Percentiles rank a stretch among this genome's conserved stretches.
phyloP scores from a whole-genome alignment of 352 stramenopile species.

The Globisporangium echinulatum region DNA sequence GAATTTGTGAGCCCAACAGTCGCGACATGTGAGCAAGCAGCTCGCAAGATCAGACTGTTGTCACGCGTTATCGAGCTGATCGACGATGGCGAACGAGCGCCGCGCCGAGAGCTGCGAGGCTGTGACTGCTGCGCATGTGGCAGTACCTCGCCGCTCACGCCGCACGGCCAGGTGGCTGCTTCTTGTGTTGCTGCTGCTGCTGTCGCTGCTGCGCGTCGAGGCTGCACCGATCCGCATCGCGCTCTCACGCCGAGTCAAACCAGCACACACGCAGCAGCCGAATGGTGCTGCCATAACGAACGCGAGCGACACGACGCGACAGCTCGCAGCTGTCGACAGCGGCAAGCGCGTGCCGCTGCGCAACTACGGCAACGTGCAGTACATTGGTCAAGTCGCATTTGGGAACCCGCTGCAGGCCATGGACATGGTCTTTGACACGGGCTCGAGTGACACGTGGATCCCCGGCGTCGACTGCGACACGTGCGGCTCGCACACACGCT shows the following conservation, averaged over 20 bases:
- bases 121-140: too few species aligned
- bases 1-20: not conserved
- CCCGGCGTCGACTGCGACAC: constrained; percentile 36
- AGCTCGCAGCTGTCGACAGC: constrained; percentile 15
- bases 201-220: not conserved
- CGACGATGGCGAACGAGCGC: too few species aligned
- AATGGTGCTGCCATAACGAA: not conserved
- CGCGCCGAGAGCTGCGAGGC: not conserved
- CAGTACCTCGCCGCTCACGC: not conserved
- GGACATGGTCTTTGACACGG: constrained; percentile 77
- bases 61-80: not conserved
- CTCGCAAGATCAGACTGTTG: not conserved
- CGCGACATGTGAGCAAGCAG: not conserved
- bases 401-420: constrained; percentile 58
- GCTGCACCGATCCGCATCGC: constrained; percentile 31
- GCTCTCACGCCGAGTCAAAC: constrained; percentile 8
- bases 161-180: not conserved
- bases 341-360: constrained; percentile 47
- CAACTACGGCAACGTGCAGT: constrained; percentile 85
- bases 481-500: constrained; percentile 54
- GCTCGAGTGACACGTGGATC: constrained; percentile 81
- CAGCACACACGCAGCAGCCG: not conserved
- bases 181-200: constrained; percentile 1
- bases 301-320: not conserved
- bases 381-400: constrained; percentile 67